Base-by-base conservation (phyloP, 495 filamentous ascomycete species). In the Aspergillus sclerotioniger region DNA sequence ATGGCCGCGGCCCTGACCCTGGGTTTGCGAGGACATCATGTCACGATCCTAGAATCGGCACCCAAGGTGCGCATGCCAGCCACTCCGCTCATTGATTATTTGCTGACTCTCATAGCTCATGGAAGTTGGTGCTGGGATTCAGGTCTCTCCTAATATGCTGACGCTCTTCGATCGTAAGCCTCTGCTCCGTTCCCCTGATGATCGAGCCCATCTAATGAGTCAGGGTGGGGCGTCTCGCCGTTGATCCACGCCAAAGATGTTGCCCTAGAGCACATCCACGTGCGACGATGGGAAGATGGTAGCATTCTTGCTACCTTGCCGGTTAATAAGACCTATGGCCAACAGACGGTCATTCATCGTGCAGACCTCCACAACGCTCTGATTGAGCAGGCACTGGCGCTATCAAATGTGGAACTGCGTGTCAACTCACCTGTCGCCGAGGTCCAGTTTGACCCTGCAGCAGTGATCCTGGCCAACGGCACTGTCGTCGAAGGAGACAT, bases 101-200 rank as follows among this genome's bases (percentile, higher is more conserved):
- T 51, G 35, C 29, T 61, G 62, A 62, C 41, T 25, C 15, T 0
- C 28, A 15, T 47, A 75, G 70, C 62, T 75, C 41, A 76, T 76
- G 60, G 84, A 88, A 69, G 87, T 91, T 47, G 90, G 90, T 59
- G 89, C 88, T 6, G 89, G 89, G 15, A 90, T 92, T 60, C 88
- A 92, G 68, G 80, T 91, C 13, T 87, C 89, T 8, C 88, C 88
- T 3, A 91, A 93, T 58, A 88, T 92, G 76, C 75, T 84, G 28
- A 82, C 84, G 1, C 81, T 93, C 25, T 77, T 92, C 10, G 85
- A 90, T 64, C 75, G 74, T 77, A 59, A 66, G 72, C 66, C 66
- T 48, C 17, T 25, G 6, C 8, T 19, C 16, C n/a, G 6, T 8
- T 2, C 17, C 19, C 16, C 20, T 6, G 12, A 10, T 10, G 16